Evolutionary conservation across 345 rosid species (phyloP), one percentile per base, ranked within the genome.

Genomic region (Erucastrum elatum): DNA sequence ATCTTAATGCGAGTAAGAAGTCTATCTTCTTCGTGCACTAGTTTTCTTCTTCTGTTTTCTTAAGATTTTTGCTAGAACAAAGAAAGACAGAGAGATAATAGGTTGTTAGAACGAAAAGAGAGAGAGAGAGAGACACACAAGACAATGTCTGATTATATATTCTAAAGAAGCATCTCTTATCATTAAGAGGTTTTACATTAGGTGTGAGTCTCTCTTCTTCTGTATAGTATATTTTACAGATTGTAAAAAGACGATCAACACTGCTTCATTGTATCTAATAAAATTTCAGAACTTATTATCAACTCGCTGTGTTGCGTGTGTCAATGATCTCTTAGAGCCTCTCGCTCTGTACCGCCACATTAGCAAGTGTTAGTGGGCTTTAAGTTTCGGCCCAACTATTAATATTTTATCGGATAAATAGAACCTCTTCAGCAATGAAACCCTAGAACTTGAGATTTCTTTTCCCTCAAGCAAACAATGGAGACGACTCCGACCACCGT

Each of bases 401-500:
- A 51, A 76, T 5, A 0, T 17, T 6, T 77, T n/a, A 34, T 62
- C 7, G 31, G 17, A 56, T 59, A 59, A 46, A 61, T 1, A 70
- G 26, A 63, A 35, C 1, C 34, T 27, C 49, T 16, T 64, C 27
- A 70, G 16, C 15, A n/a, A 63, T 53, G 58, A 77, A 77, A 39
- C 81, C 76, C 76, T 69, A 76, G 70, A 49, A 21, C 11, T 64
- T 37, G 59, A 15, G 30, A 13, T 25, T 6, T 6, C 64, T 55
- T 34, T 33, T 55, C 33, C 8, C 25, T 71, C 75, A 70, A 56
- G 15, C 15, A 2, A 2, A 60, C 39, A 30, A 88, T 90, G 96
- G 89, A 84, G 21, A 21, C 21, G 51, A 85, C 89, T 27, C 91
- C 90, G 5, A 83, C 85, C 62, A 84, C 94, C 64, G 34, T 70